Evolutionary conservation across 1,284 basidiomycete species (phyloP), one percentile per base, ranked within the genome.

Genomic region (Tetrapyrgos nigripes): DNA sequence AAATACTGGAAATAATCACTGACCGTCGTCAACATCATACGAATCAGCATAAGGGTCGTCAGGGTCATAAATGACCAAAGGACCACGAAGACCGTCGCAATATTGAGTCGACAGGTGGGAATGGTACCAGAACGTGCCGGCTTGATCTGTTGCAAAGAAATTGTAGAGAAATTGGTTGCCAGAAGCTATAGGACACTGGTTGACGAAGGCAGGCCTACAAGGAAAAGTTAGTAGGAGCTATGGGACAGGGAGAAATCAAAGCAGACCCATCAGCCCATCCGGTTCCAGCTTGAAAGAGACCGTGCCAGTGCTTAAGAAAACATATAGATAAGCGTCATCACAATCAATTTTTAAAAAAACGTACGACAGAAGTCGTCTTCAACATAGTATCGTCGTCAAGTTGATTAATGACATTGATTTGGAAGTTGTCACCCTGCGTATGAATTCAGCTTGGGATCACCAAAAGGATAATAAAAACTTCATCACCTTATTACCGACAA

Each of bases 401-500:
- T 9, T 65, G 33, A 55, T 68, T 58, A 29, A 65, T 55, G 14
- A 68, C 64, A 57, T 64, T 70, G 51, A 70, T 65, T 40, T 68
- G 55, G 45, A 72, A 64, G n/a, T 62, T 62, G 51, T 73, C 71
- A n/a, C 70, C 70, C 56, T 65, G 35, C 27, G 17, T 21, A 47
- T 21, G 9, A 29, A 31, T 14, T 14, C 14, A 53, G 29, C 13
- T 33, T 19, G 17, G 29, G 26, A 31, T 1, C 44, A 37, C 45
- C n/a, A 26, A 19, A 24, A 43, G n/a, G 19, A 27, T 26, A 49
- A 43, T 10, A 49, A 17, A 13, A 43, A 49, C 24, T 24, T 5
- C 3, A 9, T 23, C 46, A 66, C 66, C 52, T 72, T 74, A 33
- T 70, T 66, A 23, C 67, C 74, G 14, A 63, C 62, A 45, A 76